Conservation (phyloP, 495 filamentous ascomycete species). For the Diplogelasinospora grovesii region DNA sequence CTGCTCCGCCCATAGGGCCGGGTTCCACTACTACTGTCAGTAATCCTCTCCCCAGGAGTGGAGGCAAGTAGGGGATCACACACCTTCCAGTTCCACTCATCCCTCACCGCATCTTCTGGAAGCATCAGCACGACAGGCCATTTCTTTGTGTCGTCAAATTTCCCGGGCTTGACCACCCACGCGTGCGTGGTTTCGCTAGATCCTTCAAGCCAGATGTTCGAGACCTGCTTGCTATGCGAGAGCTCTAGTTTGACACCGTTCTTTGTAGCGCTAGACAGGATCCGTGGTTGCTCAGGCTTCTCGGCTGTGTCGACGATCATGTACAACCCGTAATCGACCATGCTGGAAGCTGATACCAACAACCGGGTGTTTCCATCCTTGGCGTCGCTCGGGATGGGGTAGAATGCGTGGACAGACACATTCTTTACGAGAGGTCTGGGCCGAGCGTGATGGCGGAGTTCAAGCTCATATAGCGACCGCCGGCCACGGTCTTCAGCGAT, state of each 20-base stretch:
- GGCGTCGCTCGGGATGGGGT: conserved; percentile 9
- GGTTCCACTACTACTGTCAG: conserved; percentile 7
- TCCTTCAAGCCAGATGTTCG: conserved; percentile 24
- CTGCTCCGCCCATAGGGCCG: conserved; percentile 20
- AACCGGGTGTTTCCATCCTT: conserved; percentile 5
- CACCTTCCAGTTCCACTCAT: conserved; percentile 17
- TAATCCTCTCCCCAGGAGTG: too few relatives aligned
- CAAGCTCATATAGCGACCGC: conserved; percentile 14
- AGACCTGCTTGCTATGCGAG: conserved; percentile 18
- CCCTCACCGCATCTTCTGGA: conserved; percentile 10
- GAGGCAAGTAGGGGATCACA: too few relatives aligned
- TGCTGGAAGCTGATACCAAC: conserved; percentile 19
- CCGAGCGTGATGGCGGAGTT: conserved; percentile 12
- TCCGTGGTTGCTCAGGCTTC: background rate
- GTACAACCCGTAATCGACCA: conserved; percentile 21
- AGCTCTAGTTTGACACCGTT: conserved; percentile 19
- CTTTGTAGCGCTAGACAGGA: conserved; percentile 16
- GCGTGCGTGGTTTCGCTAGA: conserved; percentile 18
- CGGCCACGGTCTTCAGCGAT: conserved; percentile 19
- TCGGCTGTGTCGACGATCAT: conserved; percentile 14
- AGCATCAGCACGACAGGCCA: conserved; percentile 23
- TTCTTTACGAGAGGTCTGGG: conserved; percentile 12
- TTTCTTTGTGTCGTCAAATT: conserved; percentile 22
- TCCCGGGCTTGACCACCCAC: conserved; percentile 23
- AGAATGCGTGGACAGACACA: conserved; percentile 10